phyloP scores from a whole-genome alignment of 257 asterid species.

The Ocimum tenuiflorum region DNA sequence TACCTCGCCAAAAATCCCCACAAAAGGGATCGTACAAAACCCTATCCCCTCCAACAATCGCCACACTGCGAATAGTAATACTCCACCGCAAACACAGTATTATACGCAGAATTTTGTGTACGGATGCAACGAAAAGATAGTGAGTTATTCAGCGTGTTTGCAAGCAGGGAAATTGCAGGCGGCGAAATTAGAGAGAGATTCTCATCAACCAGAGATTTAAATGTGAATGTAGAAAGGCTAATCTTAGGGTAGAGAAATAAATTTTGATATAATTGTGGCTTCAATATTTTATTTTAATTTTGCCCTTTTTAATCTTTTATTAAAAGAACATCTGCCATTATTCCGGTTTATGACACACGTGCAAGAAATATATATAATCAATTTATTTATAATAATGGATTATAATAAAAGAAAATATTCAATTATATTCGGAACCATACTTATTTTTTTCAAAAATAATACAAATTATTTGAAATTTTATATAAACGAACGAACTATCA shows the following conservation, averaged over 20 bases:
- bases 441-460: no score
- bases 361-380: no score
- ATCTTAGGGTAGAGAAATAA: constrained; percentile 23
- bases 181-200: constrained; percentile 29
- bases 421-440: no score
- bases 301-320: no score
- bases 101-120: not conserved
- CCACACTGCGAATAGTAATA: constrained; percentile 21
- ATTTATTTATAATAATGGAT: no score
- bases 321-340: no score
- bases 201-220: not conserved
- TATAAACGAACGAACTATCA: no score
- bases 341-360: no score
- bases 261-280: not conserved
- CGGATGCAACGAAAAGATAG: constrained; percentile 5
- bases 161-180: constrained; percentile 31
- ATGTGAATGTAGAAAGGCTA: constrained; percentile 23
- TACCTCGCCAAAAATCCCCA: constrained; percentile 13
- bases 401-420: no score
- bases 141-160: constrained; percentile 6
- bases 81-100: constrained; percentile 5
- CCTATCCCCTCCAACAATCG: constrained; percentile 46
- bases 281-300: not conserved
- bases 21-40: constrained; percentile 34
- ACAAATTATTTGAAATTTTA: no score